A percentile compares a stretch with the other conserved stretches of the same genome.
Conservation (phyloP, 2,329 filamentous ascomycete genomes). For the Aspergillus quadrilineatus region DNA sequence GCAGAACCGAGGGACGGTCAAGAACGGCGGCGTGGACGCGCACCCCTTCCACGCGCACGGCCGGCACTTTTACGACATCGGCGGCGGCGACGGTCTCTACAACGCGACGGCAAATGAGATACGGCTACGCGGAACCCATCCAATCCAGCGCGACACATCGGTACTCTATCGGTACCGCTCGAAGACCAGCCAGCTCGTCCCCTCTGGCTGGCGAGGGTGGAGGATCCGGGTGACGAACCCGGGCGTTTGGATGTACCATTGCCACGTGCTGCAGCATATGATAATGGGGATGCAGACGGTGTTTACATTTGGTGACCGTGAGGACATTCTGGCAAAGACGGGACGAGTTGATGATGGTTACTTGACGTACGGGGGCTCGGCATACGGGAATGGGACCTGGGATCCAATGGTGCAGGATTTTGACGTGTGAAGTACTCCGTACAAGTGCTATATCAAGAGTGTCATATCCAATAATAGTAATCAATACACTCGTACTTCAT, state of each 20-base stretch:
- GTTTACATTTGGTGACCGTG: conserved; percentile 48
- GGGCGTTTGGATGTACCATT: conserved; percentile 55
- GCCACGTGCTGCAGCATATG: conserved; percentile 53
- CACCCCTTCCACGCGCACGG: conserved; percentile 34
- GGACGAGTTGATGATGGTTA: too few relatives aligned
- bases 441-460: too few relatives aligned
- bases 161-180: conserved; percentile 56
- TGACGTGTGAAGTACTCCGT: too few relatives aligned
- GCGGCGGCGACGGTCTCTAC: conserved; percentile 48
- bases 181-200: conserved; percentile 41
- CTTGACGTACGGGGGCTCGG: conserved; percentile 36
- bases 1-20: not conserved
- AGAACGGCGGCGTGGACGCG: conserved; percentile 33
- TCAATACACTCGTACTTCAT: too few relatives aligned
- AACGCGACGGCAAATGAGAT: conserved; percentile 43
- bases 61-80: conserved; percentile 40
- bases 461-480: too few relatives aligned
- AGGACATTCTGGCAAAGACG: conserved; percentile 40
- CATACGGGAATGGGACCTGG: conserved; percentile 37
- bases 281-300: conserved; percentile 50
- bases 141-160: conserved; percentile 50
- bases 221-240: conserved; percentile 53
- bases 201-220: conserved; percentile 62
- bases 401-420: not conserved
- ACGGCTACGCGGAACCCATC: conserved; percentile 28